Evolutionary conservation across 495 filamentous ascomycete species (phyloP).

Genomic region (Xylaria cubensis): DNA sequence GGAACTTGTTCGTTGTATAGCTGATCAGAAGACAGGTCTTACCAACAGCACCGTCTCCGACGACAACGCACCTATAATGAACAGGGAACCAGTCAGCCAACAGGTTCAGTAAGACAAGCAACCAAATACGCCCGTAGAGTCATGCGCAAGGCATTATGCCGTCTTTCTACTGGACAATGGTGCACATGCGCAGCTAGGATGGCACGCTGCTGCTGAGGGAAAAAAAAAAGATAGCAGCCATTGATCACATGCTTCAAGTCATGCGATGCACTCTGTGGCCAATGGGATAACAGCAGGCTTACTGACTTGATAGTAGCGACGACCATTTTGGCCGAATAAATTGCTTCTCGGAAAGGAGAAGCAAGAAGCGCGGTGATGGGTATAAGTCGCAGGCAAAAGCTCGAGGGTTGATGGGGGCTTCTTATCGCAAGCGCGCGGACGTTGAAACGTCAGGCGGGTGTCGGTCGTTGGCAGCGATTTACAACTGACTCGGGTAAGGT

Average conservation of each 20-base stretch:
- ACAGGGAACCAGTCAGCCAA: slow-evolving; percentile 28
- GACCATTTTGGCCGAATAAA: slow-evolving; percentile 66
- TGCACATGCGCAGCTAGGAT: slow-evolving; percentile 26
- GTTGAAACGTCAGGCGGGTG: slow-evolving; percentile 32
- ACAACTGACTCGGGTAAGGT: slow-evolving; percentile 22
- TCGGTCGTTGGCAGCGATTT: slow-evolving; percentile 29
- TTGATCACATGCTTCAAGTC: slow-evolving; percentile 23
- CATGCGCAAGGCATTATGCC: slow-evolving; percentile 20
- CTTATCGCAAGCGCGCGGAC: slow-evolving; percentile 40
- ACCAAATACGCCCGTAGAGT: slow-evolving; percentile 1
- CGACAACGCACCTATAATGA: slow-evolving; percentile 84
- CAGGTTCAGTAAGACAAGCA: background rate
- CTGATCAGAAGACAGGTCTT: slow-evolving; percentile 99
- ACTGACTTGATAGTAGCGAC: slow-evolving; percentile 86
- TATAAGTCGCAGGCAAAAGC: slow-evolving; percentile 28
- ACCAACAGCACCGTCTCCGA: slow-evolving; percentile 98
- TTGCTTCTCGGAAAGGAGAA: slow-evolving; percentile 38
- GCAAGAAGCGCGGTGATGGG: slow-evolving; percentile 29
- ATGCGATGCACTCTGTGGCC: slow-evolving; percentile 25
- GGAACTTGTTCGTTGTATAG: slow-evolving; percentile 99
- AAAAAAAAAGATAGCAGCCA: slow-evolving; percentile 18
- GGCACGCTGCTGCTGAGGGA: slow-evolving; percentile 9
- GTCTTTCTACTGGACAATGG: slow-evolving; percentile 12
- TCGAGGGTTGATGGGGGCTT: slow-evolving; percentile 18
- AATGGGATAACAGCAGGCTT: slow-evolving; percentile 29